phyloP scores from a whole-genome alignment of 164 flowering plant genomes.

The Sedum album region DNA sequence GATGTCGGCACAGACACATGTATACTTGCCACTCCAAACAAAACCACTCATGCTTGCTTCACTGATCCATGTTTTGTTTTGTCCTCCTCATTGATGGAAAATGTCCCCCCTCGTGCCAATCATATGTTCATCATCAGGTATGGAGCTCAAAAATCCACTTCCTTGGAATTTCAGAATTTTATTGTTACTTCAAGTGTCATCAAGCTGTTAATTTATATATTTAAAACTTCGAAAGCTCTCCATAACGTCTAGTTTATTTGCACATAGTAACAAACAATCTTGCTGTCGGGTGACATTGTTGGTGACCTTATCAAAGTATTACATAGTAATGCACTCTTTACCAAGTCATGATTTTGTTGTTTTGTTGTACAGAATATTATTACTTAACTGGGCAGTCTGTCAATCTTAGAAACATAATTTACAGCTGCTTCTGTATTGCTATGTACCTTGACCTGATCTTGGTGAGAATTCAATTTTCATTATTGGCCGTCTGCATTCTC shows the following conservation, averaged over 20 bases:
- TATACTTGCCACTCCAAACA: constrained; percentile 2
- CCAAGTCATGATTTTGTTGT: background rate
- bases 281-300: background rate
- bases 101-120: background rate
- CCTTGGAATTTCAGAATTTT: background rate
- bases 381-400: background rate
- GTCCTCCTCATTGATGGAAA: background rate
- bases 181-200: background rate
- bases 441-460: background rate
- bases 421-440: background rate
- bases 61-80: background rate
- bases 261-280: background rate
- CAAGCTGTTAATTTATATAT: background rate
- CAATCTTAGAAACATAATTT: background rate
- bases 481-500: constrained; percentile 3
- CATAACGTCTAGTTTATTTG: background rate
- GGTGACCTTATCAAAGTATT: background rate
- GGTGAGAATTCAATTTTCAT: background rate
- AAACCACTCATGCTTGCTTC: background rate
- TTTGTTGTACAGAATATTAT: background rate
- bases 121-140: background rate
- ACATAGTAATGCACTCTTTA: background rate
- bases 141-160: background rate
- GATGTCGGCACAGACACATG: constrained; percentile 7
- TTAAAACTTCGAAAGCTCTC: background rate